Evolutionary conservation across 768 basidiomycete genomes (phyloP).

Genomic region (Infundibulicybe gibba): DNA sequence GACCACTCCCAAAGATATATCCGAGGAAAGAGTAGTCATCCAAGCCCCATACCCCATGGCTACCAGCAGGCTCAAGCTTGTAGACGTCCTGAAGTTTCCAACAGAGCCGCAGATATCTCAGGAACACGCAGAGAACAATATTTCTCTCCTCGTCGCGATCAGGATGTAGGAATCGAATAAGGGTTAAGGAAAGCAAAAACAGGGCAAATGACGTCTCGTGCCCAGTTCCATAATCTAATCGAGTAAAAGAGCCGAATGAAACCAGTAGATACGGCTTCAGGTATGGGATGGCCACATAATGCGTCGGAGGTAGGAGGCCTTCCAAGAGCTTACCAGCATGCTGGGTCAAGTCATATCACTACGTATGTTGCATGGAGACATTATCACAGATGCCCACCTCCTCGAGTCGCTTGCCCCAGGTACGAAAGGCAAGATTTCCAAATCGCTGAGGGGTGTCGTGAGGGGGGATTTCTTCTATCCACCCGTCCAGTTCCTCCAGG

Average conservation of each 20-base stretch:
- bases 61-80: slow-evolving; percentile 91
- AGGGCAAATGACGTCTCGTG: slow-evolving; percentile 90
- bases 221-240: slow-evolving; percentile 96
- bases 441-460: slow-evolving; percentile 76
- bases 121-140: slow-evolving; percentile 58
- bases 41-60: slow-evolving; percentile 97
- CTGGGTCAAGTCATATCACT: slow-evolving; percentile 26
- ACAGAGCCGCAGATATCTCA: slow-evolving; percentile 76
- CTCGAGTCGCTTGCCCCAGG: slow-evolving; percentile 77
- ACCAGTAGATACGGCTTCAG: slow-evolving; percentile 75
- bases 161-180: slow-evolving; percentile 62
- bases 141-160: slow-evolving; percentile 57
- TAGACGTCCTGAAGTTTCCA: slow-evolving; percentile 89
- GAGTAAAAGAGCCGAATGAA: slow-evolving; percentile 85
- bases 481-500: slow-evolving; percentile 61
- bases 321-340: slow-evolving; percentile 49
- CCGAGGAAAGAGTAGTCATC: slow-evolving; percentile 90
- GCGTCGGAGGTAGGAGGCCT: slow-evolving; percentile 42
- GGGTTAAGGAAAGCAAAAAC: slow-evolving; percentile 70
- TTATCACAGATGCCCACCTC: slow-evolving; percentile 42
- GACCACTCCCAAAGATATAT: slow-evolving; percentile 88
- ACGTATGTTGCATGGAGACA: too few species aligned
- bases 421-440: slow-evolving; percentile 88
- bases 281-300: slow-evolving; percentile 47
- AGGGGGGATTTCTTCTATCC: slow-evolving; percentile 83